phyloP scores from a whole-genome alignment of 2,329 filamentous ascomycete species.

The Talaromyces sp. region DNA sequence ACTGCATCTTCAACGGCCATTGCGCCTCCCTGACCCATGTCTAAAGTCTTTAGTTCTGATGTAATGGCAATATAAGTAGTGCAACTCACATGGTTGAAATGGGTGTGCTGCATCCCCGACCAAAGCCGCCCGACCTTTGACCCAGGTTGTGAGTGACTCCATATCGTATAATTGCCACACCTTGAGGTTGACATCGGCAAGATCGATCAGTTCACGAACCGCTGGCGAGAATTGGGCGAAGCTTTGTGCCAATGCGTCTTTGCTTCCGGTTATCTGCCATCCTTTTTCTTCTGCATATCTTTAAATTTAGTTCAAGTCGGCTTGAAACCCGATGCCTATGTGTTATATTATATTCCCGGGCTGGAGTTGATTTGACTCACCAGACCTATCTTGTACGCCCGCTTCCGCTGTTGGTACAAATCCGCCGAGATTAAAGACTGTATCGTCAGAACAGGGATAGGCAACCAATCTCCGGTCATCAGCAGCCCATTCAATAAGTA shows the following conservation, averaged over 20 bases:
- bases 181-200: conserved; percentile 43
- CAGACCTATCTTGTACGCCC: not conserved
- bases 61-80: not conserved
- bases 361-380: not conserved
- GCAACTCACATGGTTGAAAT: conserved; percentile 51
- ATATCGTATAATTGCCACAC: conserved; percentile 62
- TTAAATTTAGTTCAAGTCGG: not conserved
- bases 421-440: conserved; percentile 46
- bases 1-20: conserved; percentile 35
- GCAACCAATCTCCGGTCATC: conserved; percentile 44
- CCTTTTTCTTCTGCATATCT: not conserved
- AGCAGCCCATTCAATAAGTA: conserved; percentile 43
- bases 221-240: not conserved
- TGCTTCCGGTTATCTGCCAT: not conserved
- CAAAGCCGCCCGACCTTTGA: conserved; percentile 51
- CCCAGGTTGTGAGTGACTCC: conserved; percentile 55
- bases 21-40: conserved; percentile 31
- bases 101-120: conserved; percentile 67
- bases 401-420: conserved; percentile 45
- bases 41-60: conserved; percentile 12
- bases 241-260: not conserved
- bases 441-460: conserved; percentile 47
- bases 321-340: no score
- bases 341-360: no score
- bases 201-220: not conserved